A percentile compares a stretch with the other conserved stretches of the same genome.
Evolutionary conservation across 805 yeast species (phyloP).

Genomic region (Candida tammaniensis): DNA sequence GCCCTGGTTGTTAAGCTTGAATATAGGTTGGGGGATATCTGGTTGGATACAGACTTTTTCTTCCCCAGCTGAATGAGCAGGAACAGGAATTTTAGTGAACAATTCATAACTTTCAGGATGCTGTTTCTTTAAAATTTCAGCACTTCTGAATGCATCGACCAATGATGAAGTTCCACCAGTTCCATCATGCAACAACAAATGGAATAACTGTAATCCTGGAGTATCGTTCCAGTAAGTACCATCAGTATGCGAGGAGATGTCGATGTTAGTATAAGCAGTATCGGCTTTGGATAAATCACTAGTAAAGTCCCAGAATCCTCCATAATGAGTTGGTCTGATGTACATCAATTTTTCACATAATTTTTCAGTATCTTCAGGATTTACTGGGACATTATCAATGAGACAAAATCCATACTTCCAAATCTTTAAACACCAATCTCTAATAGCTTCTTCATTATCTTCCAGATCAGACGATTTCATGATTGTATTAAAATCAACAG

Average conservation of each 20-base stretch:
- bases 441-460: conserved; percentile 42
- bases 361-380: conserved; percentile 56
- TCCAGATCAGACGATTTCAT: conserved; percentile 31
- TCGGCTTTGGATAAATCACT: conserved; percentile 65
- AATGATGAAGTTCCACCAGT: conserved; percentile 66
- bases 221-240: conserved; percentile 76
- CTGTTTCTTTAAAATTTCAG: conserved; percentile 42
- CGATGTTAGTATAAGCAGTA: conserved; percentile 69
- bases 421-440: conserved; percentile 54
- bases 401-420: conserved; percentile 60
- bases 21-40: conserved; percentile 52
- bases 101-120: conserved; percentile 52
- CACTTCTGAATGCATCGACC: conserved; percentile 65
- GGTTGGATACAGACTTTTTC: conserved; percentile 60
- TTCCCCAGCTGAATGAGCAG: conserved; percentile 79
- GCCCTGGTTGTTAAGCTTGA: conserved; percentile 51
- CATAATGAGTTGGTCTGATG: conserved; percentile 68
- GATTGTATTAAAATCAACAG: conserved; percentile 46
- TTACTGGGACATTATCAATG: conserved; percentile 58
- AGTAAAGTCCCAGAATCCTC: conserved; percentile 81
- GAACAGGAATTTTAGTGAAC: conserved; percentile 48
- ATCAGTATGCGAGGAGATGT: conserved; percentile 64
- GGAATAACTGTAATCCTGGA: conserved; percentile 70
- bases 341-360: conserved; percentile 57
- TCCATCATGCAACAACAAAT: conserved; percentile 61